Conservation (phyloP, 495 filamentous ascomycete species). For the Penicillium coffeae region DNA sequence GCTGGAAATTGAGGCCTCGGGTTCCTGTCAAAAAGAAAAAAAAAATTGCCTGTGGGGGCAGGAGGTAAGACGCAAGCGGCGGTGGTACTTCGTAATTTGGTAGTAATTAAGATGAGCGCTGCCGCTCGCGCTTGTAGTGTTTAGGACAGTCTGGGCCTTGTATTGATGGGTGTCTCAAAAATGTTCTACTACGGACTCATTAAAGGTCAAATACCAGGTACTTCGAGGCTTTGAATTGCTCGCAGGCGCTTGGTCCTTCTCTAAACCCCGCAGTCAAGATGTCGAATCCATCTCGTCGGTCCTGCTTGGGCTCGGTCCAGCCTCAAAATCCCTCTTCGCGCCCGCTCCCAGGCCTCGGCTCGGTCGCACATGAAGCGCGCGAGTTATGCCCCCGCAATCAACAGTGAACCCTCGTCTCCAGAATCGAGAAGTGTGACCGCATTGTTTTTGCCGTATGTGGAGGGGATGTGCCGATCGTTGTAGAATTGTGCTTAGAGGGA, state of each 20-base stretch:
- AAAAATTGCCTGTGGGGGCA: too few species aligned
- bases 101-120: background rate
- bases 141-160: background rate
- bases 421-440: constrained; percentile 2
- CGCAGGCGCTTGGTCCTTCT: constrained; percentile 17
- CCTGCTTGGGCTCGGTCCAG: constrained; percentile 1
- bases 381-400: constrained; percentile 5
- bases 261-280: constrained; percentile 12
- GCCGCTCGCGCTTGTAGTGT: background rate
- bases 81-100: background rate
- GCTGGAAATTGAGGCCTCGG: background rate
- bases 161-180: too few species aligned
- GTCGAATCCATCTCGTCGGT: background rate
- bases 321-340: too few species aligned
- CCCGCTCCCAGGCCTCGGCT: too few species aligned
- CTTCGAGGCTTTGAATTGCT: background rate
- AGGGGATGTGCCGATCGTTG: background rate
- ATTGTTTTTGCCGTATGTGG: background rate
- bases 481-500: background rate
- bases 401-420: constrained; percentile 5
- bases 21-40: background rate
- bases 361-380: constrained; percentile 21
- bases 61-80: background rate
- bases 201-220: background rate
- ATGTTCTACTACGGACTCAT: too few species aligned